These are phyloP conservation scores for Ziziphus jujuba DNA, from an alignment of 306 rosid species.

Conservation along the genomic window DNA sequence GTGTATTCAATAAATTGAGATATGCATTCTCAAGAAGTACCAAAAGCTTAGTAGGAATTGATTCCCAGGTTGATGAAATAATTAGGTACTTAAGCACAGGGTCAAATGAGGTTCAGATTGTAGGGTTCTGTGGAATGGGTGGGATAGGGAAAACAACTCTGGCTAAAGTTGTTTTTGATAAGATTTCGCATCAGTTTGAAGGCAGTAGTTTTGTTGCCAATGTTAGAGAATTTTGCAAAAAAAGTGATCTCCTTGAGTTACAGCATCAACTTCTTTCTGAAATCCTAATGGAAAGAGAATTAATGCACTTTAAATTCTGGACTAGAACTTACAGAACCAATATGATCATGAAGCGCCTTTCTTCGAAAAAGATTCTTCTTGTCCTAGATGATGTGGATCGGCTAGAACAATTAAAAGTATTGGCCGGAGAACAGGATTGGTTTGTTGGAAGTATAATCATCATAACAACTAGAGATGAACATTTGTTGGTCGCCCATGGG, in stretches of 20 bases:
- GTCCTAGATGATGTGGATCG: slow-evolving; percentile 13
- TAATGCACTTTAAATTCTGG: neutral
- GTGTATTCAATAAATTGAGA: neutral
- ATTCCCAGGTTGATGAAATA: no score
- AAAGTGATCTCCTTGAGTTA: neutral
- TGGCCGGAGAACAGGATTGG: neutral
- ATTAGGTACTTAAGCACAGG: no score
- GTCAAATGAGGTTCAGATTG: neutral
- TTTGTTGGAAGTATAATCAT: slow-evolving; percentile 27
- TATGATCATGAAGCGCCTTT: neutral
- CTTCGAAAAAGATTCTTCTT: neutral
- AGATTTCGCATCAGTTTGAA: neutral
- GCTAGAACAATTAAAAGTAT: slow-evolving; percentile 3
- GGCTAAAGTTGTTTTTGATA: neutral
- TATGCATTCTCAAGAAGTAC: no score
- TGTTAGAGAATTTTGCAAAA: neutral
- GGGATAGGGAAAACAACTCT: neutral
- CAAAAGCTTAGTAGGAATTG: no score
- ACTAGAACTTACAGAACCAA: neutral
- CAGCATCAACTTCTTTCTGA: neutral
- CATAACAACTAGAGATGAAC: slow-evolving; percentile 16
- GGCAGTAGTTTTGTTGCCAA: neutral
- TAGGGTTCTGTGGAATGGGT: neutral
- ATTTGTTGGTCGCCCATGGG: neutral
- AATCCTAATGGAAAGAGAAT: neutral